A percentile compares a stretch with the other conserved stretches of the same genome.
These are phyloP conservation scores for Kuraishia floccosa DNA, from an alignment of 805 yeast species.

Conservation along the genomic window DNA sequence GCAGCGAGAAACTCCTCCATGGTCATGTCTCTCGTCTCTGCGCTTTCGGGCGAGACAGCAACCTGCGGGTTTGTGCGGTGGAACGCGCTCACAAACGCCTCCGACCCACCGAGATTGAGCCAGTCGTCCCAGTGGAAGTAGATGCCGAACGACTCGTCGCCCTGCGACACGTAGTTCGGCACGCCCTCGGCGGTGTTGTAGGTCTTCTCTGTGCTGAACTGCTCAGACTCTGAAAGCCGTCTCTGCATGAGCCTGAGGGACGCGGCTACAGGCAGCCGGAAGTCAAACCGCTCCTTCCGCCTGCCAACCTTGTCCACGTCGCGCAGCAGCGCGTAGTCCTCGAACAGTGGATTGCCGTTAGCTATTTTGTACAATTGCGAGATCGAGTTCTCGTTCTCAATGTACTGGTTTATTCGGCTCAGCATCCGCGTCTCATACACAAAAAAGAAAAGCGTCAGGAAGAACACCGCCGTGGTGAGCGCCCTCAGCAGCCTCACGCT, in stretches of 20 bases:
- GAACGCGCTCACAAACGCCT: neutral
- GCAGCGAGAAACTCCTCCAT: neutral
- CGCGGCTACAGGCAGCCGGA: neutral
- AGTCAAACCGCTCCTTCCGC: neutral
- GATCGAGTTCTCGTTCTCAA: neutral
- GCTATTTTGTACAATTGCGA: neutral
- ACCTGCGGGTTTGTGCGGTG: neutral
- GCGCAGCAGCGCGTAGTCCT: neutral
- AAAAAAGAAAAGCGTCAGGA: no score
- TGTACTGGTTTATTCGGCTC: no score
- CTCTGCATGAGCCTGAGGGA: neutral
- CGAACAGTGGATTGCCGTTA: neutral
- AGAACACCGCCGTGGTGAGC: no score
- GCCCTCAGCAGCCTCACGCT: no score
- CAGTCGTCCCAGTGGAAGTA: conserved; percentile 1
- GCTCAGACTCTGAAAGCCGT: no score
- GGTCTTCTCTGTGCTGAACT: neutral
- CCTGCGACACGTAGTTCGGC: neutral
- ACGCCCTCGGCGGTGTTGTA: neutral
- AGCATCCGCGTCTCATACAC: no score
- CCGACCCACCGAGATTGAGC: neutral
- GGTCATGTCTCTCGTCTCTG: neutral
- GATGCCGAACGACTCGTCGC: no score
- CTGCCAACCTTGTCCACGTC: neutral
- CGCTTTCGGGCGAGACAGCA: neutral